Percentiles rank a stretch among this genome's conserved stretches.
phyloP scores from a whole-genome alignment of 1,139 yeast species.

The Hansenula lynferdii region DNA sequence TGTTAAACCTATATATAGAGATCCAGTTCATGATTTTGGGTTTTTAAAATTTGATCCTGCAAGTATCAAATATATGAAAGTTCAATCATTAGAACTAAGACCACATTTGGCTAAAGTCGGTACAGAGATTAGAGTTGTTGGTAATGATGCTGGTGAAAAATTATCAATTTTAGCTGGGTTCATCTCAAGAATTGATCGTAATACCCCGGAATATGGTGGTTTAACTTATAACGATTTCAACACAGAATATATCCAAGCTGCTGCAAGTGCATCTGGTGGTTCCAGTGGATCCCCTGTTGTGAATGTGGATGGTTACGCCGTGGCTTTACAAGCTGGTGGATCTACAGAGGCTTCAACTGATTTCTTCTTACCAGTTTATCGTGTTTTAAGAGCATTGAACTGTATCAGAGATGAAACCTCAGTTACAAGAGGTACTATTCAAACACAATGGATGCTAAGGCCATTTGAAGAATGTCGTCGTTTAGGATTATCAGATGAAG shows the following conservation, averaged over 20 bases:
- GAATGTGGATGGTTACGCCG: conserved; percentile 77
- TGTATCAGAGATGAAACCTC: conserved; percentile 58
- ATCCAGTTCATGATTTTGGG: conserved; percentile 85
- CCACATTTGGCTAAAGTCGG: conserved; percentile 89
- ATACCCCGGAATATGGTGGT: conserved; percentile 91
- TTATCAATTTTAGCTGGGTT: conserved; percentile 85
- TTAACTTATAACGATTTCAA: conserved; percentile 92
- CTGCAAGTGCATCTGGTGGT: conserved; percentile 94
- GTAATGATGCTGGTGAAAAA: conserved; percentile 96
- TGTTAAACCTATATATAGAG: conserved; percentile 77
- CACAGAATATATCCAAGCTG: conserved; percentile 95
- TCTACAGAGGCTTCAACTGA: conserved; percentile 89
- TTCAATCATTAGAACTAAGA: conserved; percentile 59
- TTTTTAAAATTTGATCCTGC: conserved; percentile 71
- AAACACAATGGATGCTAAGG: conserved; percentile 81
- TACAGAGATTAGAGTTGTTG: conserved; percentile 88
- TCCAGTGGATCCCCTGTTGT: conserved; percentile 96
- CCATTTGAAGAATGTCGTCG: conserved; percentile 92
- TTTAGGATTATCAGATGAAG: conserved; percentile 72
- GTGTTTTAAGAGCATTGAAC: conserved; percentile 75
- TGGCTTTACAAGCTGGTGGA: conserved; percentile 95
- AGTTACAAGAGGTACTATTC: conserved; percentile 82
- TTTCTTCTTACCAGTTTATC: conserved; percentile 80
- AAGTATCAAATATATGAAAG: conserved; percentile 66
- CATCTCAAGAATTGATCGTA: conserved; percentile 85